Percentiles rank a stretch among this genome's conserved stretches.
Conservation (phyloP, 495 filamentous ascomycete species). For the Hypoxylon intermedium region DNA sequence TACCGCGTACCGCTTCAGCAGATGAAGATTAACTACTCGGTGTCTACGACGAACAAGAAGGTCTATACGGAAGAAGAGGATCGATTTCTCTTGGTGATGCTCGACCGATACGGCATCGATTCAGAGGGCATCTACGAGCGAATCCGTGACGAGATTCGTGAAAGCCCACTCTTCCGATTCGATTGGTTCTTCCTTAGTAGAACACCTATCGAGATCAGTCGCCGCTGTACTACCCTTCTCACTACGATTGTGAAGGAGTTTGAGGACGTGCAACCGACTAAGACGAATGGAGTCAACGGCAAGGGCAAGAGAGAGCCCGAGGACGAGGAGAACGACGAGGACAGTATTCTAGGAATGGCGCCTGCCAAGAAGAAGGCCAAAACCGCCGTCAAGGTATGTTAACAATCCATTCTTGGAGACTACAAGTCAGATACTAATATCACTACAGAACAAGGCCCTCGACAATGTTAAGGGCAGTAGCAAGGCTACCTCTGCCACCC, state of each 20-base stretch:
- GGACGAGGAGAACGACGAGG: conserved; percentile 84
- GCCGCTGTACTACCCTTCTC: conserved; percentile 91
- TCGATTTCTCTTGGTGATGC: conserved; percentile 89
- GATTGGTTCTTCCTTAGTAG: conserved; percentile 99
- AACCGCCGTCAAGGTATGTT: conserved; percentile 68
- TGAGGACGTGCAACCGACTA: conserved; percentile 64
- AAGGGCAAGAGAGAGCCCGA: conserved; percentile 78
- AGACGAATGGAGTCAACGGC: conserved; percentile 68
- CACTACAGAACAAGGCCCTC: conserved; percentile 64
- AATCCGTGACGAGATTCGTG: conserved; percentile 90
- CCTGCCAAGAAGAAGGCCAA: conserved; percentile 94
- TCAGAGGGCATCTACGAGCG: conserved; percentile 83
- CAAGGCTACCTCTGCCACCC: conserved; percentile 63
- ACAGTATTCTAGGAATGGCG: conserved; percentile 71
- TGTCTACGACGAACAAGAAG: conserved; percentile 99
- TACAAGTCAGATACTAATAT: conserved; percentile 30
- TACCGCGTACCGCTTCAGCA: conserved; percentile 97
- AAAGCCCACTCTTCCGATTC: conserved; percentile 94
- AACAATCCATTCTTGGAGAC: not conserved
- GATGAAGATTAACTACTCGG: conserved; percentile 97
- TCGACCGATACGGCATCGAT: conserved; percentile 89
- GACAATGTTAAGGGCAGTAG: conserved; percentile 66
- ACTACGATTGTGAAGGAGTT: conserved; percentile 95
- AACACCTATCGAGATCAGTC: conserved; percentile 89
- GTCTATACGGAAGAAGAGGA: conserved; percentile 99